phyloP scores from a whole-genome alignment of 345 rosid genomes.

The Arabis hirsuta region DNA sequence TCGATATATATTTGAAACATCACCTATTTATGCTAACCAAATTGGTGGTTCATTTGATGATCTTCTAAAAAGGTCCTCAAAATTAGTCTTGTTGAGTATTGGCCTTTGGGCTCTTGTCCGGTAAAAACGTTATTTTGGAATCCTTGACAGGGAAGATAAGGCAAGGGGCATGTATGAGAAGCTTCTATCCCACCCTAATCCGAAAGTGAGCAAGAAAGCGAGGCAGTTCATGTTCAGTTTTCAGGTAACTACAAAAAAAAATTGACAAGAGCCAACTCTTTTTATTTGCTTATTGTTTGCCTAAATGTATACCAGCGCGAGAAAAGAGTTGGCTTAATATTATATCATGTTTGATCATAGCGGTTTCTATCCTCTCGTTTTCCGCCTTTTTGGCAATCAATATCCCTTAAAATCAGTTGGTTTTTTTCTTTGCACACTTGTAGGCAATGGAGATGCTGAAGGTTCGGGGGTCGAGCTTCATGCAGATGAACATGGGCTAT shows the following conservation, averaged over 20 bases:
- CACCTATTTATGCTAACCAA: background rate
- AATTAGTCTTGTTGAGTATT: conserved; percentile 20
- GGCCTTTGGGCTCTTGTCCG: conserved; percentile 6
- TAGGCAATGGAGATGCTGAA: conserved; percentile 94
- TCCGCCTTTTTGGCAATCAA: background rate
- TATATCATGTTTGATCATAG: background rate
- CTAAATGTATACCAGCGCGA: background rate
- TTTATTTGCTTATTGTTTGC: background rate
- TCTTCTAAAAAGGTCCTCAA: background rate
- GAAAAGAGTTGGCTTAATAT: background rate
- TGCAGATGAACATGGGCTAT: conserved; percentile 53
- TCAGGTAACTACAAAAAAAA: conserved; percentile 61
- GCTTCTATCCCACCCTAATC: conserved; percentile 82
- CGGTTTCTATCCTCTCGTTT: conserved; percentile 9
- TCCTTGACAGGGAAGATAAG: conserved; percentile 59
- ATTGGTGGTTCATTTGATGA: background rate
- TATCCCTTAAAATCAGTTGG: background rate
- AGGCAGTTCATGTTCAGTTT: conserved; percentile 79
- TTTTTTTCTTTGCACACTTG: background rate
- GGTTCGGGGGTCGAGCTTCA: conserved; percentile 53
- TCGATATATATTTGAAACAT: background rate
- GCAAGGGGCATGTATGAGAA: conserved; percentile 84
- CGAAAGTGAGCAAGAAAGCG: conserved; percentile 75
- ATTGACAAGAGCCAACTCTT: background rate
- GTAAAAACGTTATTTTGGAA: conserved; percentile 8